phyloP scores from a whole-genome alignment of 2,329 filamentous ascomycete genomes.

The Neonectria sp. region DNA sequence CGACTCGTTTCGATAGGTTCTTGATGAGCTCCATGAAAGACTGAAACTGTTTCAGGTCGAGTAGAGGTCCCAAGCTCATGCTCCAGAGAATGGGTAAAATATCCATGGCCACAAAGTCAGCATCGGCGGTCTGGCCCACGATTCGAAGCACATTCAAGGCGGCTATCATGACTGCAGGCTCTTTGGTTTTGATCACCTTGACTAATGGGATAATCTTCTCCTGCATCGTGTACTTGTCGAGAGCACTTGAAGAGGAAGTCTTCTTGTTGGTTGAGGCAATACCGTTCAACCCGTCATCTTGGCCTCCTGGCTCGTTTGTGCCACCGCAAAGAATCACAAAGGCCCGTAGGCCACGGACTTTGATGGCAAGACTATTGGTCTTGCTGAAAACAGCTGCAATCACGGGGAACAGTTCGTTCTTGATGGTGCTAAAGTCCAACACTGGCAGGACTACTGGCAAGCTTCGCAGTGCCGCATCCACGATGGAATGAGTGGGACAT shows the following conservation, averaged over 20 bases:
- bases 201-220: slow-evolving; percentile 95
- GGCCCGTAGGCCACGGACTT: slow-evolving; percentile 91
- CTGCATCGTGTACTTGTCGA: slow-evolving; percentile 98
- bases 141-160: slow-evolving; percentile 88
- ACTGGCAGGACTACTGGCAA: slow-evolving; percentile 87
- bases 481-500: slow-evolving; percentile 88
- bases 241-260: slow-evolving; percentile 78
- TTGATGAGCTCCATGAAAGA: slow-evolving; percentile 93
- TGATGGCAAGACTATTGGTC: slow-evolving; percentile 94
- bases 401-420: slow-evolving; percentile 95
- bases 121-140: slow-evolving; percentile 85
- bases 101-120: slow-evolving; percentile 93
- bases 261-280: slow-evolving; percentile 73
- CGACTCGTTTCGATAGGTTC: slow-evolving; percentile 82
- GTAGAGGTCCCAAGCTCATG: slow-evolving; percentile 90
- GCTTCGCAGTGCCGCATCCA: slow-evolving; percentile 87
- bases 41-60: slow-evolving; percentile 91
- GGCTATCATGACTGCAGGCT: slow-evolving; percentile 97
- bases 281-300: slow-evolving; percentile 82
- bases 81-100: slow-evolving; percentile 91
- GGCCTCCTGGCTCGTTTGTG: slow-evolving; percentile 63
- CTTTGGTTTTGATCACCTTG: slow-evolving; percentile 96
- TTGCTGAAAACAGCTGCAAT: slow-evolving; percentile 92
- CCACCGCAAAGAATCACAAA: slow-evolving; percentile 93
- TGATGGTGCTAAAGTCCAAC: slow-evolving; percentile 96